These are phyloP conservation scores for Glonium stellatum DNA, from an alignment of 495 filamentous ascomycete genomes.

Conservation along the genomic window DNA sequence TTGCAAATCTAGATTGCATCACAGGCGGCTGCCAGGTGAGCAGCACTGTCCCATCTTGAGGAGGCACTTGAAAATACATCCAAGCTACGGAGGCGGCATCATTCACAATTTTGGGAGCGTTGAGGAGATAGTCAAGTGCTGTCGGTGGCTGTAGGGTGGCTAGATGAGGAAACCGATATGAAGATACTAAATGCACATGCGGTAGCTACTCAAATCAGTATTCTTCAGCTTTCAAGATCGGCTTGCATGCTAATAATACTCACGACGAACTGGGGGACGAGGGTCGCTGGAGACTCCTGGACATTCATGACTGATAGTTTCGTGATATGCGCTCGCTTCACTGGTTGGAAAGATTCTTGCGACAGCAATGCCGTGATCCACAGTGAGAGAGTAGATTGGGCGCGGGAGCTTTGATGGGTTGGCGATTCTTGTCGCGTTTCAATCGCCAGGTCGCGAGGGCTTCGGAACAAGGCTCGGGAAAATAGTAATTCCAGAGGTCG, in stretches of 20 bases:
- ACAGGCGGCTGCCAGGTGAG: slow-evolving; percentile 82
- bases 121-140: slow-evolving; percentile 66
- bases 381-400: too few relatives aligned
- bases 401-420: too few relatives aligned
- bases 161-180: slow-evolving; percentile 62
- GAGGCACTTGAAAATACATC: slow-evolving; percentile 73
- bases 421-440: too few relatives aligned
- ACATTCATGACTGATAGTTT: too few relatives aligned
- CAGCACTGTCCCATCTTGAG: slow-evolving; percentile 70
- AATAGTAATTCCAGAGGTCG: too few relatives aligned
- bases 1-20: slow-evolving; percentile 56
- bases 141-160: slow-evolving; percentile 59
- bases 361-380: neutral
- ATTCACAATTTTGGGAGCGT: slow-evolving; percentile 72
- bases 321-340: neutral
- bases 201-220: slow-evolving; percentile 52
- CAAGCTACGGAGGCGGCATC: slow-evolving; percentile 75
- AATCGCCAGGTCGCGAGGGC: too few relatives aligned
- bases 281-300: slow-evolving; percentile 21
- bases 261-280: slow-evolving; percentile 21
- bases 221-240: slow-evolving; percentile 8
- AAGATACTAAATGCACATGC: slow-evolving; percentile 80
- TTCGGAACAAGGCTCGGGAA: too few relatives aligned
- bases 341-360: neutral
- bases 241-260: slow-evolving; percentile 5